Evolutionary conservation across 345 rosid species (phyloP).

Genomic region (Streptanthus diversifolius): DNA sequence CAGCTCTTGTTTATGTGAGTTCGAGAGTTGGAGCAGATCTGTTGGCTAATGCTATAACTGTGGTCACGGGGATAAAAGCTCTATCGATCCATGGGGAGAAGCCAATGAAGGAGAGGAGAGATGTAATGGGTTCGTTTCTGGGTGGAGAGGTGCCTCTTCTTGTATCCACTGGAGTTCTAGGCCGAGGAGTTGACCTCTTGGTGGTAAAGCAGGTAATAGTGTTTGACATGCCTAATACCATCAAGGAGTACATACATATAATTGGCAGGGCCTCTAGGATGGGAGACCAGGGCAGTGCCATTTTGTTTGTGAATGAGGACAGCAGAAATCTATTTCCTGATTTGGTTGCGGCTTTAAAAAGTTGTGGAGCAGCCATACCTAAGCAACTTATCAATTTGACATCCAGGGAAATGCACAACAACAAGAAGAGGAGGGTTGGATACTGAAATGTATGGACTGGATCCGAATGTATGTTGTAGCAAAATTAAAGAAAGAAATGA

Average conservation of each 20-base stretch:
- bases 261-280: slow-evolving; percentile 85
- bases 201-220: slow-evolving; percentile 80
- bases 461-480: background rate
- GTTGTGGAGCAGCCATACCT: slow-evolving; percentile 73
- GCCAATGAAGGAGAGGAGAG: slow-evolving; percentile 89
- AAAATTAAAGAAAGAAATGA: background rate
- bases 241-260: slow-evolving; percentile 77
- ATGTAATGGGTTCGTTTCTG: slow-evolving; percentile 59
- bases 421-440: slow-evolving; percentile 63
- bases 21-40: slow-evolving; percentile 93
- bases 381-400: slow-evolving; percentile 58
- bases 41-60: slow-evolving; percentile 63
- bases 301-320: slow-evolving; percentile 69
- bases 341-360: slow-evolving; percentile 49
- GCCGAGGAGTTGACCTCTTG: slow-evolving; percentile 77
- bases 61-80: slow-evolving; percentile 69
- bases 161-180: slow-evolving; percentile 81
- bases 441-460: background rate
- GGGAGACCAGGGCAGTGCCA: slow-evolving; percentile 67
- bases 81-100: slow-evolving; percentile 89
- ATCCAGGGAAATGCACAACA: slow-evolving; percentile 46
- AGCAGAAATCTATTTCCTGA: slow-evolving; percentile 62
- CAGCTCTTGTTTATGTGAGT: slow-evolving; percentile 74
- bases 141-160: slow-evolving; percentile 71
- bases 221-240: slow-evolving; percentile 85